Evolutionary conservation across 768 basidiomycete species (phyloP), one percentile per base, ranked within the genome.

Genomic region (Tylopilus cervinicoccineus): DNA sequence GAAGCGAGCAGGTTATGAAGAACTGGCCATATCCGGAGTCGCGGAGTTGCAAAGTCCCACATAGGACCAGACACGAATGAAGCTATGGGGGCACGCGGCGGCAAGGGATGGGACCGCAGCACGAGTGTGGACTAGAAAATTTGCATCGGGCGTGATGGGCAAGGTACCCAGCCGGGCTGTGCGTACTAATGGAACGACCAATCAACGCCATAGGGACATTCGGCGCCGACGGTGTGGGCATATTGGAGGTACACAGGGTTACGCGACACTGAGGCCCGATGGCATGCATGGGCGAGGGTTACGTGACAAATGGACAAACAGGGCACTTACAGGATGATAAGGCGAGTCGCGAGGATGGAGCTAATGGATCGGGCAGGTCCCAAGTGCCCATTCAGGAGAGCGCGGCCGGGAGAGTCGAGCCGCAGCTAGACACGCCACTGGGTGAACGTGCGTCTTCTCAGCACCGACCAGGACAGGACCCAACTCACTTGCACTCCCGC

Each of bases 11-110:
- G 42, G 46, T n/a, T 45, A 54, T 51, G 63, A 63, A 43, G 47
- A 62, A 34, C 43, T 52, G 53, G 27, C 63, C 56, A 58, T 55
- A 65, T 61, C 32, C 27, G 55, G 60, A n/a, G 29, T 61, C 64
- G 63, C 63, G 63, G 63, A 63, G 64, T 63, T 59, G 55, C 1
- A 64, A 63, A 50, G 42, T 17, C 36, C 28, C 43, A 34, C 47
- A 42, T 33, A n/a, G 37, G 41, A 43, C 32, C 16, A 3, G 38
- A 38, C 22, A 26, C 32, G 28, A 44, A 43, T 49, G 23, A 24
- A 28, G 43, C 17, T n/a, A 10, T 1, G 22, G 45, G 52, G 49
- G 47, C 55, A 51, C 33, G 46, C 46, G 50, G 44, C 12, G 34
- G 33, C 33, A 34, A 31, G 26, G 38, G 20, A 12, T 38, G 31